phyloP scores from a whole-genome alignment of 208 protist species.

The Entamoeba invadens region DNA sequence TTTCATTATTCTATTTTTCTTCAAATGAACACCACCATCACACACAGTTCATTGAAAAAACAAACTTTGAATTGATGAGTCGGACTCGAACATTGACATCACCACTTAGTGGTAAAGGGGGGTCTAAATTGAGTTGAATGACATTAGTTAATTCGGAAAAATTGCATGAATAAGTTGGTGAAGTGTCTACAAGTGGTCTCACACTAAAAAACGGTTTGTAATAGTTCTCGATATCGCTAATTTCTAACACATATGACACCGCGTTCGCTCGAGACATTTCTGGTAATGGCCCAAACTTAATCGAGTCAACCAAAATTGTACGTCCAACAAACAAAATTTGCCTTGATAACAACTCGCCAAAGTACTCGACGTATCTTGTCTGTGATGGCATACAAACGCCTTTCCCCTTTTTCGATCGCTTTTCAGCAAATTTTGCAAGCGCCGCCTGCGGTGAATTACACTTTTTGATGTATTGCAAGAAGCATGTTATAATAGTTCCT shows the following conservation, averaged over 20 bases:
- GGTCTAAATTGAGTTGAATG: background rate
- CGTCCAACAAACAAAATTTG: background rate
- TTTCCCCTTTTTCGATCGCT: background rate
- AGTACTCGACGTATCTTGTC: slow-evolving; percentile 1
- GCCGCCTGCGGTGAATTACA: background rate
- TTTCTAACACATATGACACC: background rate
- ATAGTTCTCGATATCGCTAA: background rate
- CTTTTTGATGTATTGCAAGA: background rate
- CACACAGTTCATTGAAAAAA: too few species aligned
- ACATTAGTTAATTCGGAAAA: background rate
- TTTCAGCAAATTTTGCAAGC: background rate
- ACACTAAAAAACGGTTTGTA: background rate
- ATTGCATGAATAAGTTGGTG: background rate
- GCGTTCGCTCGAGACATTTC: background rate
- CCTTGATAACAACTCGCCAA: background rate
- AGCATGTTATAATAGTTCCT: background rate
- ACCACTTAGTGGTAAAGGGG: background rate
- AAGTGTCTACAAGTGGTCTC: background rate
- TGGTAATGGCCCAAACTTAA: background rate
- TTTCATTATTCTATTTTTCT: too few species aligned
- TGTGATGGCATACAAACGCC: slow-evolving; percentile 8
- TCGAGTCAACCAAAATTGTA: background rate
- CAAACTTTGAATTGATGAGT: background rate
- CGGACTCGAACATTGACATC: background rate
- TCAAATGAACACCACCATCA: too few species aligned